Percentiles rank a stretch among this genome's conserved stretches.
Conservation (phyloP, 129 eudicot genomes). For the Flaveria sonorensis region DNA sequence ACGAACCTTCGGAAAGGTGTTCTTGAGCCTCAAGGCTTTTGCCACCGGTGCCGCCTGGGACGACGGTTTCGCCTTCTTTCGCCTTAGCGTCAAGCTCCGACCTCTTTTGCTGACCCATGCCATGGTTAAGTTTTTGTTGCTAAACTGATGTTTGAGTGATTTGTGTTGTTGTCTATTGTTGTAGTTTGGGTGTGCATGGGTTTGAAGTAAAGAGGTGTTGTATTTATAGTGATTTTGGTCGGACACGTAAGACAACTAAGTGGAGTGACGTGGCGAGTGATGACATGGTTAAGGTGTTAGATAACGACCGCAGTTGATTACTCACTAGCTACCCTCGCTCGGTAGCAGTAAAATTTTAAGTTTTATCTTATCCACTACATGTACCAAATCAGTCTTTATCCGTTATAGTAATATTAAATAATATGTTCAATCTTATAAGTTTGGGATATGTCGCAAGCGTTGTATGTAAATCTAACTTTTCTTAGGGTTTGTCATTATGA, state of each 20-base stretch:
- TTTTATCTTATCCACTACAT: too few species aligned
- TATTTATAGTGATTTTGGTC: slow-evolving; percentile 5
- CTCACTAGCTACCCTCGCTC: slow-evolving; percentile 17
- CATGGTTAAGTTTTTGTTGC: slow-evolving; percentile 17
- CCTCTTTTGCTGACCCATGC: slow-evolving; percentile 54
- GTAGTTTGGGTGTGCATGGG: neutral
- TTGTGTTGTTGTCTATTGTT: neutral
- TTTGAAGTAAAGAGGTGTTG: neutral
- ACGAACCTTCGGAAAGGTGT: slow-evolving; percentile 69
- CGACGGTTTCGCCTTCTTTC: slow-evolving; percentile 65
- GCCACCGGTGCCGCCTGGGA: slow-evolving; percentile 74
- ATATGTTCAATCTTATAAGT: too few species aligned
- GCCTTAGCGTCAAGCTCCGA: slow-evolving; percentile 61
- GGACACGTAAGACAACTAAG: slow-evolving; percentile 29
- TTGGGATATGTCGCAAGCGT: too few species aligned
- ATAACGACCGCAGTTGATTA: slow-evolving; percentile 34
- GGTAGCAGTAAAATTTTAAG: neutral
- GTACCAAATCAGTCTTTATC: too few species aligned
- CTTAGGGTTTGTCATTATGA: too few species aligned
- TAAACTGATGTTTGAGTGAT: neutral
- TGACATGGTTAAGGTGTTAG: slow-evolving; percentile 20
- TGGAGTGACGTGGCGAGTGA: slow-evolving; percentile 28
- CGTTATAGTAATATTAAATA: too few species aligned
- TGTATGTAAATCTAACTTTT: too few species aligned
- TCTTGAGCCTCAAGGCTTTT: slow-evolving; percentile 77